Conservation (phyloP, 2,329 filamentous ascomycete species). For the Paraphoma chrysanthemicola region DNA sequence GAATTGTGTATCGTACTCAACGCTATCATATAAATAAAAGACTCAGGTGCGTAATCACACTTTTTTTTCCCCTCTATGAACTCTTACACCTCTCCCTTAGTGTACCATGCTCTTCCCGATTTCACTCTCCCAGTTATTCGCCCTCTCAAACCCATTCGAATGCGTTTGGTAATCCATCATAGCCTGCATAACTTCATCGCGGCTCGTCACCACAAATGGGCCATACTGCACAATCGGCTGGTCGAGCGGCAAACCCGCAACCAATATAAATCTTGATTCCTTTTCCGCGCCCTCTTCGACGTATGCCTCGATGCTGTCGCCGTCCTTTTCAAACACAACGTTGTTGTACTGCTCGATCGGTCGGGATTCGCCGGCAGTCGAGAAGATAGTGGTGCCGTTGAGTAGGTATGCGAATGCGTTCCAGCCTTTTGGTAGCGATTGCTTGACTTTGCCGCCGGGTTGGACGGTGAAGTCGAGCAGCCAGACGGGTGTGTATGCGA, state of each 20-base stretch:
- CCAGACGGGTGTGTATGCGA: slow-evolving; percentile 98
- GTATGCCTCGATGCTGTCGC: slow-evolving; percentile 75
- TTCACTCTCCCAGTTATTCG: slow-evolving; percentile 75
- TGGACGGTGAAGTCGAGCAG: slow-evolving; percentile 81
- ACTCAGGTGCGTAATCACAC: too few species aligned
- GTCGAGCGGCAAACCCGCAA: slow-evolving; percentile 71
- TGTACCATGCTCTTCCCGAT: slow-evolving; percentile 61
- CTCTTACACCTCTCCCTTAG: too few species aligned
- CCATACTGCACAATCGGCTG: slow-evolving; percentile 51
- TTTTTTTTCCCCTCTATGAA: too few species aligned
- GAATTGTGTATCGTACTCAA: too few species aligned
- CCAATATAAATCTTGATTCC: slow-evolving; percentile 68
- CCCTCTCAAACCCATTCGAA: slow-evolving; percentile 62
- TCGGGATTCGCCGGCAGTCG: slow-evolving; percentile 38
- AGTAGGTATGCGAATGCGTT: slow-evolving; percentile 90
- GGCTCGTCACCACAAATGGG: slow-evolving; percentile 46
- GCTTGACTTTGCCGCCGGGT: slow-evolving; percentile 78
- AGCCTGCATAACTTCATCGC: slow-evolving; percentile 47
- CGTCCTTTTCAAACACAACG: slow-evolving; percentile 82
- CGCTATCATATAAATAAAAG: too few species aligned
- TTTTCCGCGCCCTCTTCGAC: slow-evolving; percentile 70
- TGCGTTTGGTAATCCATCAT: slow-evolving; percentile 46
- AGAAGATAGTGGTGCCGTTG: slow-evolving; percentile 72
- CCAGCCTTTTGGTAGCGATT: slow-evolving; percentile 80
- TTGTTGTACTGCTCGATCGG: slow-evolving; percentile 78